Percentiles rank a stretch among this genome's conserved stretches.
Conservation (phyloP, 208 protist genomes). For the Leishmania tarentolae region DNA sequence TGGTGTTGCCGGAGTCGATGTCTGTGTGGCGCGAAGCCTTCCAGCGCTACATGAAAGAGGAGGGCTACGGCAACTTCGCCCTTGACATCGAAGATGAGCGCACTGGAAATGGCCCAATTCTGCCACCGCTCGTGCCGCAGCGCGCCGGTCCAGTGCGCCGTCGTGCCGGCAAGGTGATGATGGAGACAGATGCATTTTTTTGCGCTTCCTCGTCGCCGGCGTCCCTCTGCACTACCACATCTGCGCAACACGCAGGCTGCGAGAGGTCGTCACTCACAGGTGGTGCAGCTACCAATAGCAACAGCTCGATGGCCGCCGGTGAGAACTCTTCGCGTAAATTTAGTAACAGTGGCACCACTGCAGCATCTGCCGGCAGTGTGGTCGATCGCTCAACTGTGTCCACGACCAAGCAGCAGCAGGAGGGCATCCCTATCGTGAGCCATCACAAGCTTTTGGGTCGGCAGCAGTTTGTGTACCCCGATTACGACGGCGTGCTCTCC, state of each 20-base stretch:
- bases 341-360: neutral
- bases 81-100: constrained; percentile 69
- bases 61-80: constrained; percentile 63
- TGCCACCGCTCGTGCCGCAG: constrained; percentile 51
- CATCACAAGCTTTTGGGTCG: constrained; percentile 84
- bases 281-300: neutral
- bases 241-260: neutral
- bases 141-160: constrained; percentile 22
- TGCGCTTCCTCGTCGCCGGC: neutral
- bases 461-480: constrained; percentile 75
- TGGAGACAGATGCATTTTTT: constrained; percentile 11
- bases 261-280: neutral
- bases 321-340: neutral
- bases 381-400: neutral
- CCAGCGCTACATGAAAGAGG: constrained; percentile 39
- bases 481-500: constrained; percentile 87
- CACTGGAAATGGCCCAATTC: constrained; percentile 51
- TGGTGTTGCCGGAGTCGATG: constrained; percentile 53
- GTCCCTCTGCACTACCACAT: neutral
- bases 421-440: constrained; percentile 79
- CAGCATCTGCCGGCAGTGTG: neutral
- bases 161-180: constrained; percentile 3
- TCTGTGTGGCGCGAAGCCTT: constrained; percentile 64
- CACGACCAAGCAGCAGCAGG: neutral
- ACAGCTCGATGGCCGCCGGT: neutral